Evolutionary conservation across 208 protist genomes (phyloP).

Genomic region (Crithidia acanthocephali): DNA sequence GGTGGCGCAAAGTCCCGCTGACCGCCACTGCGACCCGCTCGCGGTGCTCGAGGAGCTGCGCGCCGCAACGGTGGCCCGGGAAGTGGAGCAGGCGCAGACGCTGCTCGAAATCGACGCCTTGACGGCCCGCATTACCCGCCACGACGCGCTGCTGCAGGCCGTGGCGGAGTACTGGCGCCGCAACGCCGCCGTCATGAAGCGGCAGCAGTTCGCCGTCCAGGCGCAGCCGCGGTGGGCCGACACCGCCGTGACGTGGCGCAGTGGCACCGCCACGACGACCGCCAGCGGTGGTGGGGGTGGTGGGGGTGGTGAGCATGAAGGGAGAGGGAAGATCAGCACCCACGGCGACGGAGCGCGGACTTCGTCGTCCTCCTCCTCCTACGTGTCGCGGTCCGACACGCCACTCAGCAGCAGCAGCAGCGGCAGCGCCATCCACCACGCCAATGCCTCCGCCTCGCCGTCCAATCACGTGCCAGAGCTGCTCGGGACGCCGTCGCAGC

Average conservation of each 20-base stretch:
- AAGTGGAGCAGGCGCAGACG: slow-evolving; percentile 18
- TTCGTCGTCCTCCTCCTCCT: not conserved
- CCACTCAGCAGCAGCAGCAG: not conserved
- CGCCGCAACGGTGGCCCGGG: slow-evolving; percentile 22
- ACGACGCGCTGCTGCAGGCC: slow-evolving; percentile 34
- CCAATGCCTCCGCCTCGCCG: not conserved
- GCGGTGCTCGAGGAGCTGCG: slow-evolving; percentile 46
- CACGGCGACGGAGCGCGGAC: not conserved
- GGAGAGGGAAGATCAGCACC: not conserved
- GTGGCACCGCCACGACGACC: not conserved
- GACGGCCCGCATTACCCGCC: slow-evolving; percentile 14
- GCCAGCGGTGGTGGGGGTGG: not conserved
- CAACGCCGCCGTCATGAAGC: slow-evolving; percentile 47
- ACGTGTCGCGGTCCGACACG: not conserved
- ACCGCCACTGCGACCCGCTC: slow-evolving; percentile 11
- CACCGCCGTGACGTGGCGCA: slow-evolving; percentile 2
- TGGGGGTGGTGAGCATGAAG: not conserved
- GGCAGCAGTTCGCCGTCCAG: slow-evolving; percentile 30
- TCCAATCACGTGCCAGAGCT: slow-evolving; percentile 6
- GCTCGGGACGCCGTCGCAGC: slow-evolving; percentile 25
- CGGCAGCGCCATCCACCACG: not conserved
- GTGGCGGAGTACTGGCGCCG: slow-evolving; percentile 67
- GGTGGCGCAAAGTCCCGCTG: not conserved
- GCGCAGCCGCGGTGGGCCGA: slow-evolving; percentile 12
- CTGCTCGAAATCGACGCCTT: slow-evolving; percentile 23